A percentile compares a stretch with the other conserved stretches of the same genome.
phyloP scores from a whole-genome alignment of 2,329 filamentous ascomycete species.

The Epichloe baconii region DNA sequence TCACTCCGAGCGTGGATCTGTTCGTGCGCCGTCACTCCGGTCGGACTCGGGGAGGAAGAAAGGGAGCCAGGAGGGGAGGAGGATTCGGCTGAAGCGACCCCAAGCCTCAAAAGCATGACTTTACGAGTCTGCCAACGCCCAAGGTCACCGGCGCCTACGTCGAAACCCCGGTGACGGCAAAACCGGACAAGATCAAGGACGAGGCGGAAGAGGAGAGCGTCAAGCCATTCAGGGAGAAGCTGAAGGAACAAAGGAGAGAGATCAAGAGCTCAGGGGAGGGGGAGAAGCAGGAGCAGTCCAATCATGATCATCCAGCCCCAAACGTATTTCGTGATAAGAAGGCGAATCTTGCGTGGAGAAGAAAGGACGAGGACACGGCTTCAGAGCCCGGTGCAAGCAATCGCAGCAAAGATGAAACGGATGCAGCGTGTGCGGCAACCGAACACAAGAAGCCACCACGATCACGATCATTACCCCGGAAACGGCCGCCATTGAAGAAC shows the following conservation, averaged over 20 bases:
- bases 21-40: slow-evolving; percentile 33
- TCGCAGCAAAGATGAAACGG: slow-evolving; percentile 11
- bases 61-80: slow-evolving; percentile 12
- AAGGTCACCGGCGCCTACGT: slow-evolving; percentile 42
- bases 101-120: slow-evolving; percentile 29
- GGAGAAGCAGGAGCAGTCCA: not conserved
- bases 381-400: slow-evolving; percentile 19
- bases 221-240: slow-evolving; percentile 7
- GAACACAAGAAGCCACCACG: slow-evolving; percentile 16
- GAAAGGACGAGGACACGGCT: slow-evolving; percentile 16
- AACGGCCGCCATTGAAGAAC: slow-evolving; percentile 35
- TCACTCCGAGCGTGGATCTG: slow-evolving; percentile 42
- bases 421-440: slow-evolving; percentile 12
- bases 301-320: slow-evolving; percentile 6
- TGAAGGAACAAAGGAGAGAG: slow-evolving; percentile 7
- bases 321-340: slow-evolving; percentile 14
- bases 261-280: not conserved
- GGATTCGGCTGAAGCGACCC: slow-evolving; percentile 30
- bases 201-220: not conserved
- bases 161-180: slow-evolving; percentile 39
- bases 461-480: slow-evolving; percentile 28
- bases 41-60: slow-evolving; percentile 19
- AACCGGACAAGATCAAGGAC: slow-evolving; percentile 20
- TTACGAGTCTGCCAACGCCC: slow-evolving; percentile 38
- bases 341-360: slow-evolving; percentile 12